Evolutionary conservation across 352 stramenopile genomes (phyloP).

Genomic region (Discostella stelligera): DNA sequence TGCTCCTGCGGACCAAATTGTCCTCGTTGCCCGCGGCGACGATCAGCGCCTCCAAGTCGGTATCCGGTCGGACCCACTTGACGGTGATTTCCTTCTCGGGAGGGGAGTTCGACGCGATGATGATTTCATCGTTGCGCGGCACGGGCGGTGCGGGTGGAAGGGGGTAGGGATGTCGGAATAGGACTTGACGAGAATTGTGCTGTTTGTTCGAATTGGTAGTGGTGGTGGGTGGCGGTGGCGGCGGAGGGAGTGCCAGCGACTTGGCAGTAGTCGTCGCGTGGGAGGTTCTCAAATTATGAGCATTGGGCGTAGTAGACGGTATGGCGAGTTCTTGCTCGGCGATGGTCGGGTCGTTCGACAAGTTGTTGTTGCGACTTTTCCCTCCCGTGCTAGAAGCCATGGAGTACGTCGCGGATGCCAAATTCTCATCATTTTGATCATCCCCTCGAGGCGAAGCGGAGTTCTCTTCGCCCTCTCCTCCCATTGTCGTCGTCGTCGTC

Average conservation of each 20-base stretch:
- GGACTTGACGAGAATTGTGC: slow-evolving; percentile 46
- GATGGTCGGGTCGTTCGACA: background rate
- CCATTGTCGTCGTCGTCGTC: background rate
- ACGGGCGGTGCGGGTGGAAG: slow-evolving; percentile 47
- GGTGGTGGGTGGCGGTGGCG: slow-evolving; percentile 3
- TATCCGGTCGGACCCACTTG: slow-evolving; percentile 47
- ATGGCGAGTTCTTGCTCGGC: background rate
- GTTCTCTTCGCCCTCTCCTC: background rate
- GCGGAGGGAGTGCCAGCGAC: background rate
- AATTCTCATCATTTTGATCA: background rate
- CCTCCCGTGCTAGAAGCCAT: background rate
- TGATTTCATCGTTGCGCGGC: slow-evolving; percentile 41
- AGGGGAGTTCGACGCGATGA: slow-evolving; percentile 47
- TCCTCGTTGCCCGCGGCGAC: slow-evolving; percentile 39
- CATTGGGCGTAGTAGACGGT: background rate
- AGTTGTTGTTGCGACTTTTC: background rate
- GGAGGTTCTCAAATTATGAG: too few species aligned
- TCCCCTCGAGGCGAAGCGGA: background rate
- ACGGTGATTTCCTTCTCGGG: slow-evolving; percentile 17
- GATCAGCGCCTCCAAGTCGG: slow-evolving; percentile 57
- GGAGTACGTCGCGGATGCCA: background rate
- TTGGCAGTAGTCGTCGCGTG: too few species aligned
- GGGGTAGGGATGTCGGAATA: slow-evolving; percentile 70
- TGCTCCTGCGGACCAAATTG: slow-evolving; percentile 61
- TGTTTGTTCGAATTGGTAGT: slow-evolving; percentile 14